A percentile compares a stretch with the other conserved stretches of the same genome.
Evolutionary conservation across 371 early-diverging fungal genomes (phyloP).

Genomic region (Mucor lusitanicus): DNA sequence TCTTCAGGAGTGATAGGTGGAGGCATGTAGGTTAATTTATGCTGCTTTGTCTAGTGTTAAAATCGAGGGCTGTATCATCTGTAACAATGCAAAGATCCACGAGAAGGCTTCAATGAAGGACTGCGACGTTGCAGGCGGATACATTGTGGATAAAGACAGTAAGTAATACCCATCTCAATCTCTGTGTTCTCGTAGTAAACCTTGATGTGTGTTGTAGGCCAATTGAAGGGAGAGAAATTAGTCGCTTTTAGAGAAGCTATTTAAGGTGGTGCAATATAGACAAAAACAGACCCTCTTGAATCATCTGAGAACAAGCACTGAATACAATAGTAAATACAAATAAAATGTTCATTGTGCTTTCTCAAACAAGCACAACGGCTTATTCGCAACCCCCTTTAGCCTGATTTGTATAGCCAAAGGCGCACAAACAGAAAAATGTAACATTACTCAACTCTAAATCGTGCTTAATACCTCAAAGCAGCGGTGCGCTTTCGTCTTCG

Average conservation of each 20-base stretch:
- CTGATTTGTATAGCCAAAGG: background rate
- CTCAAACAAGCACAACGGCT: background rate
- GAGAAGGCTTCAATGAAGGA: slow-evolving; percentile 83
- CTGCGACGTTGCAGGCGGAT: slow-evolving; percentile 86
- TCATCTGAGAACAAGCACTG: slow-evolving; percentile 9
- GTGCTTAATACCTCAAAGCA: slow-evolving; percentile 7
- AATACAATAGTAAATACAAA: background rate
- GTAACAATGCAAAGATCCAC: slow-evolving; percentile 76
- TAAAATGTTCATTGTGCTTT: background rate
- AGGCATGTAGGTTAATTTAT: background rate
- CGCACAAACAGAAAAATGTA: slow-evolving; percentile 21
- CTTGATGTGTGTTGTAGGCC: slow-evolving; percentile 24
- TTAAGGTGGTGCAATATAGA: slow-evolving; percentile 13
- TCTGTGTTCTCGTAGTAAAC: background rate
- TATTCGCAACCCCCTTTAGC: background rate
- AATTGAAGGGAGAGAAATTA: slow-evolving; percentile 52
- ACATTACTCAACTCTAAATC: slow-evolving; percentile 18
- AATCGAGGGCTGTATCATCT: slow-evolving; percentile 87
- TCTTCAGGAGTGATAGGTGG: background rate
- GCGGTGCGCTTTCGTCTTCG: slow-evolving; percentile 10
- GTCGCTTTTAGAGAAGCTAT: slow-evolving; percentile 52
- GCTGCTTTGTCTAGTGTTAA: slow-evolving; percentile 68
- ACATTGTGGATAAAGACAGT: slow-evolving; percentile 74
- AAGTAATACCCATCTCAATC: slow-evolving; percentile 18
- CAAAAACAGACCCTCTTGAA: slow-evolving; percentile 1